Evolutionary conservation across 2,329 filamentous ascomycete species (phyloP).

Genomic region (Paecilomyces niveus): DNA sequence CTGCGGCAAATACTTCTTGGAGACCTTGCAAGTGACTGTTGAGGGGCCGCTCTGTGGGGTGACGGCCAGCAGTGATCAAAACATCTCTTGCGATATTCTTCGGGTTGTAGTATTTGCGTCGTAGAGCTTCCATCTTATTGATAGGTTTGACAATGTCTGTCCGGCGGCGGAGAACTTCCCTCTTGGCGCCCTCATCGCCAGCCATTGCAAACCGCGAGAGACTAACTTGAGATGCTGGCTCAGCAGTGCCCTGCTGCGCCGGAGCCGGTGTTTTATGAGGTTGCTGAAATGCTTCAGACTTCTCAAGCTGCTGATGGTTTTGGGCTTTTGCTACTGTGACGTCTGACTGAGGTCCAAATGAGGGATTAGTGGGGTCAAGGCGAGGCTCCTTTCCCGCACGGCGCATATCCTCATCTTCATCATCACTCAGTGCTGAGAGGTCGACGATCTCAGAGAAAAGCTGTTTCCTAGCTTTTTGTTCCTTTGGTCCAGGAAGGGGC

Average conservation of each 20-base stretch:
- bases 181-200: constrained; percentile 7
- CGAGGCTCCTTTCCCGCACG: constrained; percentile 19
- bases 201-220: constrained; percentile 6
- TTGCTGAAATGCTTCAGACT: neutral
- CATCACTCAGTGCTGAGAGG: constrained; percentile 42
- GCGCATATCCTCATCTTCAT: constrained; percentile 29
- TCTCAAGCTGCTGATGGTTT: neutral
- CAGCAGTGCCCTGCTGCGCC: neutral
- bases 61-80: constrained; percentile 53
- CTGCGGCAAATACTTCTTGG: constrained; percentile 32
- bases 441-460: constrained; percentile 50
- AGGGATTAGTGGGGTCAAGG: neutral
- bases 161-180: constrained; percentile 19
- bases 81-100: constrained; percentile 59
- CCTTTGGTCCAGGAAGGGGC: constrained; percentile 37
- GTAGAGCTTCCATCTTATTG: constrained; percentile 25
- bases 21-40: constrained; percentile 53
- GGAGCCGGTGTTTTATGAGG: neutral
- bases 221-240: neutral
- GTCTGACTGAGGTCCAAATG: neutral
- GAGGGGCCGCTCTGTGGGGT: constrained; percentile 51
- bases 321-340: neutral
- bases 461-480: constrained; percentile 49
- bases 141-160: constrained; percentile 39
- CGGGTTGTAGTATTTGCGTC: constrained; percentile 50